These are phyloP conservation scores for Linum trigynum DNA, from an alignment of 345 rosid genomes.

Conservation along the genomic window DNA sequence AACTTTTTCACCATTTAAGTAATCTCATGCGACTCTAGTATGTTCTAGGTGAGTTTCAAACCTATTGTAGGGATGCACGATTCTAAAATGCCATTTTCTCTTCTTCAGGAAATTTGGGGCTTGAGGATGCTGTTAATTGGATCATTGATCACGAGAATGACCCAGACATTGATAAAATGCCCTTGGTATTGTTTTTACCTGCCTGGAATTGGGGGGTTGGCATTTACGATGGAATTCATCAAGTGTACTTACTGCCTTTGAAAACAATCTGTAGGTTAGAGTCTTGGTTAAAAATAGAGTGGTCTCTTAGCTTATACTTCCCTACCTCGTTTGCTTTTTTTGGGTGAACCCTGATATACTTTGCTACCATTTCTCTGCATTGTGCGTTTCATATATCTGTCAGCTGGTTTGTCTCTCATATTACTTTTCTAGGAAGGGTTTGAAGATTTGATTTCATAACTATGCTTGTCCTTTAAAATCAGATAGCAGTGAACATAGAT, in stretches of 20 bases:
- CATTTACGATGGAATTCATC: no score
- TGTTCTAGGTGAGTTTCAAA: not conserved
- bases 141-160: conserved; percentile 25
- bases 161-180: conserved; percentile 17
- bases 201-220: no score
- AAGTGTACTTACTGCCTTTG: no score
- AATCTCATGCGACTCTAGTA: no score
- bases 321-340: not conserved
- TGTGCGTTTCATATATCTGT: no score
- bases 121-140: conserved; percentile 26
- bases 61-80: not conserved
- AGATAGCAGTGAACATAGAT: conserved; percentile 62
- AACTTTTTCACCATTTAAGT: no score
- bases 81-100: not conserved
- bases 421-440: conserved; percentile 8
- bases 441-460: conserved; percentile 3
- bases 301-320: not conserved
- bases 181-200: conserved; percentile 11
- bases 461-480: conserved; percentile 15
- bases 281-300: not conserved
- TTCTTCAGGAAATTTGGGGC: conserved; percentile 15
- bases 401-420: not conserved
- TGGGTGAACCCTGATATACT: not conserved
- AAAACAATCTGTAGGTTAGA: no score
- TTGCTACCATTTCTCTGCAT: no score